Conservation (phyloP, 2,329 filamentous ascomycete species). For the Neonectria hederae region DNA sequence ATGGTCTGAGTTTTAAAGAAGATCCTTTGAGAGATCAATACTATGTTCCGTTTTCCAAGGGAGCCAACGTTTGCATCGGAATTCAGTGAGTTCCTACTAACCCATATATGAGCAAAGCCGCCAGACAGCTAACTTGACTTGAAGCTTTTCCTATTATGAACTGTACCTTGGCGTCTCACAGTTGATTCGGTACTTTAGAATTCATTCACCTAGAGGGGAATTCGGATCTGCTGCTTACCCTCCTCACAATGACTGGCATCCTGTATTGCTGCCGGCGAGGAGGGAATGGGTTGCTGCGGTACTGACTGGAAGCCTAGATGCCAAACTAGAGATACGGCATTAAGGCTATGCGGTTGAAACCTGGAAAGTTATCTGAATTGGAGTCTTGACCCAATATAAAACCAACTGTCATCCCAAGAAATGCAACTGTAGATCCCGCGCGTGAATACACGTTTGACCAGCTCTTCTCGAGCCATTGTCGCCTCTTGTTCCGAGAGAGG, state of each 20-base stretch:
- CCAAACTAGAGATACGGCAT: neutral
- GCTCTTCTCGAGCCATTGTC: too few species aligned
- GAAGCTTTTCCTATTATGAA: neutral
- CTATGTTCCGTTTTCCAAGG: constrained; percentile 44
- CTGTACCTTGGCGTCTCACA: neutral
- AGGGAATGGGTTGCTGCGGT: constrained; percentile 1
- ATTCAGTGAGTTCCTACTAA: constrained; percentile 35
- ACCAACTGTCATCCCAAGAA: too few species aligned
- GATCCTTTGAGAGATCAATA: constrained; percentile 38
- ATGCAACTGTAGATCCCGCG: too few species aligned
- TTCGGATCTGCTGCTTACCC: neutral
- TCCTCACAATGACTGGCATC: neutral
- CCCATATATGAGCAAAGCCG: too few species aligned
- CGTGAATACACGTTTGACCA: too few species aligned
- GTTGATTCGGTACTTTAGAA: neutral
- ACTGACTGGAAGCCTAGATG: neutral
- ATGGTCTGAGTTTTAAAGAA: constrained; percentile 14
- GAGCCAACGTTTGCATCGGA: constrained; percentile 42
- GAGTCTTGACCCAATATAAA: too few species aligned
- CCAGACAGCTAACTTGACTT: neutral
- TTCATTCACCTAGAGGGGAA: neutral
- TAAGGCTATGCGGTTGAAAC: neutral
- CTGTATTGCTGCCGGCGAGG: neutral
- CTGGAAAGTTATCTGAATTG: neutral
- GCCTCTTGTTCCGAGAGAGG: too few species aligned